phyloP scores from a whole-genome alignment of 2,329 filamentous ascomycete species.

The Stagonosporopsis vannaccii region DNA sequence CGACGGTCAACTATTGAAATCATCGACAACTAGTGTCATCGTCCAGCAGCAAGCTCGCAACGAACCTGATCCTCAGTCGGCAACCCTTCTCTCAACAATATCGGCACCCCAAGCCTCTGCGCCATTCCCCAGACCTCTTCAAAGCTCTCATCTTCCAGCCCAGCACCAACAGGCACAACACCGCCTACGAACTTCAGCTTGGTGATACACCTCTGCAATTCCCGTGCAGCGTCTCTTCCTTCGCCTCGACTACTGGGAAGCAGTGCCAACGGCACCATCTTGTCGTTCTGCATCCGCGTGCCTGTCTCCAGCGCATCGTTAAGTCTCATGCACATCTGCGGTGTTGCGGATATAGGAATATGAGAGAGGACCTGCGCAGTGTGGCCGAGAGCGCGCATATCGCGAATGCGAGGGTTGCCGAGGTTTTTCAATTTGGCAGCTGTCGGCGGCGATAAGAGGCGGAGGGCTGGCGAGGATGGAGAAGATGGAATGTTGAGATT shows the following conservation, averaged over 20 bases:
- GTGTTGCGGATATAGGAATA: conserved; percentile 27
- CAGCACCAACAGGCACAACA: conserved; percentile 52
- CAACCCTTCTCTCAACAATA: conserved; percentile 32
- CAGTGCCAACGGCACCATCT: conserved; percentile 54
- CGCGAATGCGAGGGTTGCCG: conserved; percentile 30
- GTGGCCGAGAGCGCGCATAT: conserved; percentile 32
- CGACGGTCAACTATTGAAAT: conserved; percentile 5
- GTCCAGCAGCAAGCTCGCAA: not conserved
- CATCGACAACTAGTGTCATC: not conserved
- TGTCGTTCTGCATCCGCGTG: conserved; percentile 38
- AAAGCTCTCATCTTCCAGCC: conserved; percentile 54
- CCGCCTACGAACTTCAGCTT: conserved; percentile 59
- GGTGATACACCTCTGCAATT: conserved; percentile 52
- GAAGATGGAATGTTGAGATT: conserved; percentile 12
- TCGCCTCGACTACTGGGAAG: conserved; percentile 42
- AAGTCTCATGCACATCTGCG: conserved; percentile 27
- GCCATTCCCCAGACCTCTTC: conserved; percentile 53
- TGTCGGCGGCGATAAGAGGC: conserved; percentile 25
- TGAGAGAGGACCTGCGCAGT: conserved; percentile 39
- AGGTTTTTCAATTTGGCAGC: conserved; percentile 35
- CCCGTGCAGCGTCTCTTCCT: conserved; percentile 44
- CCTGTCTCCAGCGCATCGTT: conserved; percentile 36
- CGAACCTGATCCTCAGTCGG: conserved; percentile 29
- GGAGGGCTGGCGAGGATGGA: conserved; percentile 21
- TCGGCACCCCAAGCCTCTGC: conserved; percentile 52